Percentiles rank a stretch among this genome's conserved stretches.
These are phyloP conservation scores for Saccharomycopsis fodiens DNA, from an alignment of 805 yeast genomes.

Conservation along the genomic window DNA sequence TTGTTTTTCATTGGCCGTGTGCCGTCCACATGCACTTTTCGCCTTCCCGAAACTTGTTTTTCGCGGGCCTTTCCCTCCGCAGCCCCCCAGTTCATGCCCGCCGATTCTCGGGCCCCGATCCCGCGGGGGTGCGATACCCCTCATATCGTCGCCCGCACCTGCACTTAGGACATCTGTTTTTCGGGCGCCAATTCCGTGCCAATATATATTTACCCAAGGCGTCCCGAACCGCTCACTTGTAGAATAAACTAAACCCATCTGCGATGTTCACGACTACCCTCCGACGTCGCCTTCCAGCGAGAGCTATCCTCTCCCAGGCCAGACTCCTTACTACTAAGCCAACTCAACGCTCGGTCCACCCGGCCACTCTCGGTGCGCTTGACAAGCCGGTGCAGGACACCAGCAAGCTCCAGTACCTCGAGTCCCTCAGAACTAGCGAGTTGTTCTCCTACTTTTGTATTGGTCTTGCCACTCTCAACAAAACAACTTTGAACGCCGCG, in stretches of 20 bases:
- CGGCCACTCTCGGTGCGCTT: neutral
- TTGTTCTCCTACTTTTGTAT: conserved; percentile 59
- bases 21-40: too few species aligned
- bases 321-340: neutral
- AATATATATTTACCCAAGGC: too few species aligned
- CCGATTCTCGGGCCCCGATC: neutral
- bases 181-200: neutral
- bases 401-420: conserved; percentile 33
- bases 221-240: too few species aligned
- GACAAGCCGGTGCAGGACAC: neutral
- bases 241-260: too few species aligned
- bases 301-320: too few species aligned
- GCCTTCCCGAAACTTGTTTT: too few species aligned
- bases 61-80: too few species aligned
- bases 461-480: conserved; percentile 62
- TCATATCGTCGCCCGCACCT: neutral
- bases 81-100: too few species aligned
- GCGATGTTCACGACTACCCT: too few species aligned
- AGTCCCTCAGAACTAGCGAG: conserved; percentile 45
- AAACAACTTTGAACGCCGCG: conserved; percentile 50
- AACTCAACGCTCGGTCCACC: neutral
- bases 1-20: too few species aligned
- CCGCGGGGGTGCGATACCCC: neutral
- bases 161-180: neutral
- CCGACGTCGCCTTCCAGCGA: too few species aligned